These are phyloP conservation scores for Alloteropsis semialata DNA, from an alignment of 176 grass and related monocot genomes.

Conservation along the genomic window DNA sequence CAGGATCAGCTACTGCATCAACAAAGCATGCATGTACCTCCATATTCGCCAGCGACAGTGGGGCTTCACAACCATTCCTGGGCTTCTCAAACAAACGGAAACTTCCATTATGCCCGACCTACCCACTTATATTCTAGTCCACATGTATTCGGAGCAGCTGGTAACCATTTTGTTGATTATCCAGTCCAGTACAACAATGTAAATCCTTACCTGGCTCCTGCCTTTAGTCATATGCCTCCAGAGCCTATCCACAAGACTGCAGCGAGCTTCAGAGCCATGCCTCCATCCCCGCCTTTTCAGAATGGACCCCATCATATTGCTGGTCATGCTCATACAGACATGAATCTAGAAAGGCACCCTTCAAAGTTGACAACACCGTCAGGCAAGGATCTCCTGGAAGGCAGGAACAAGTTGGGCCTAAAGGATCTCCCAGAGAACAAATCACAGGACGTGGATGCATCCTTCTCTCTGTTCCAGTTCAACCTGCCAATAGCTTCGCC, in stretches of 20 bases:
- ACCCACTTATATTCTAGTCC: constrained; percentile 46
- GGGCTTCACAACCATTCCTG: constrained; percentile 62
- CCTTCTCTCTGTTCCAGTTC: constrained; percentile 93
- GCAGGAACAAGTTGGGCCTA: constrained; percentile 5
- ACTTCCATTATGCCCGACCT: constrained; percentile 52
- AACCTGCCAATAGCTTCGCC: constrained; percentile 60
- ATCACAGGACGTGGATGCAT: constrained; percentile 28
- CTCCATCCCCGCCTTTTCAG: not conserved
- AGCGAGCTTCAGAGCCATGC: constrained; percentile 33
- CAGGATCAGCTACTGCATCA: constrained; percentile 37
- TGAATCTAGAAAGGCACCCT: constrained; percentile 32
- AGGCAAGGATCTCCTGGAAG: constrained; percentile 19
- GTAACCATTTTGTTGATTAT: constrained; percentile 53
- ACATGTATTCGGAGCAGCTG: constrained; percentile 29
- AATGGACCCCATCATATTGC: constrained; percentile 22
- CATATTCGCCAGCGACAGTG: constrained; percentile 46
- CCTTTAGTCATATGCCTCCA: constrained; percentile 49
- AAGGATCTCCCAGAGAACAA: constrained; percentile 24
- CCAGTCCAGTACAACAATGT: constrained; percentile 54
- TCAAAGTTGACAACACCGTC: constrained; percentile 7
- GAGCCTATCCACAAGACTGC: constrained; percentile 39
- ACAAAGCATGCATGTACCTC: constrained; percentile 44
- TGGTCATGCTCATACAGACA: constrained; percentile 28
- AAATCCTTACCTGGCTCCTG: constrained; percentile 49
- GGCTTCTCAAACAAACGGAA: constrained; percentile 59